Percentiles rank a stretch among this genome's conserved stretches.
Evolutionary conservation across 179 eudicot species (phyloP).

Genomic region (Nepenthes alata): DNA sequence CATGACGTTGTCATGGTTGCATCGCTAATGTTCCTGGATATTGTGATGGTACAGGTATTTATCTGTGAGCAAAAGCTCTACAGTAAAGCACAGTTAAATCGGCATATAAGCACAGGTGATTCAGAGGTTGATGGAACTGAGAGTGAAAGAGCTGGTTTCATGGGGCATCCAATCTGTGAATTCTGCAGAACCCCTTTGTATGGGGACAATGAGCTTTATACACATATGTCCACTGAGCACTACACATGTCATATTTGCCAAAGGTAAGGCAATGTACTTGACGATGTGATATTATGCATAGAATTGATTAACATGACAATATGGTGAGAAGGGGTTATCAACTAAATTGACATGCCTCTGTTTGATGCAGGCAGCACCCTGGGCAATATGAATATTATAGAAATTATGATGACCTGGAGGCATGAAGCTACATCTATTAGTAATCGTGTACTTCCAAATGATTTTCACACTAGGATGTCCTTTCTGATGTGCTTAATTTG

Average conservation of each 20-base stretch:
- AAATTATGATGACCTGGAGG: slow-evolving; percentile 96
- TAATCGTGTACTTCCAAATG: background rate
- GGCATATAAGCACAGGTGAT: slow-evolving; percentile 76
- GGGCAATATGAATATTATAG: slow-evolving; percentile 82
- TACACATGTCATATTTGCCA: slow-evolving; percentile 86
- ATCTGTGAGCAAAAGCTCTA: slow-evolving; percentile 95
- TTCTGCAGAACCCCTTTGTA: slow-evolving; percentile 76
- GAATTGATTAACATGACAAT: background rate
- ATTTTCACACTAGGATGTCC: background rate
- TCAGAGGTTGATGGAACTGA: slow-evolving; percentile 94
- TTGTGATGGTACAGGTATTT: slow-evolving; percentile 47
- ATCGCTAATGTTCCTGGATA: slow-evolving; percentile 1
- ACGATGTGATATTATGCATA: background rate
- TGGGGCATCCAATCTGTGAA: slow-evolving; percentile 90
- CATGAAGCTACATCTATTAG: slow-evolving; percentile 13
- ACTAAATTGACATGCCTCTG: slow-evolving; percentile 6
- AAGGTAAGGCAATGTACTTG: slow-evolving; percentile 31
- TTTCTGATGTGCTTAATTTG: background rate
- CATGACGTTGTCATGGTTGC: background rate
- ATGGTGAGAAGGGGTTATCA: background rate
- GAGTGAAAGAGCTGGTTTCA: slow-evolving; percentile 92
- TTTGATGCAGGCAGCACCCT: slow-evolving; percentile 63
- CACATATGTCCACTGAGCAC: slow-evolving; percentile 84
- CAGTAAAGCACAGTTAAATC: slow-evolving; percentile 71
- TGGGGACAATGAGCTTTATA: slow-evolving; percentile 87